Conservation (phyloP, 176 grass and related monocot genomes). For the Melocanna baccifera region DNA sequence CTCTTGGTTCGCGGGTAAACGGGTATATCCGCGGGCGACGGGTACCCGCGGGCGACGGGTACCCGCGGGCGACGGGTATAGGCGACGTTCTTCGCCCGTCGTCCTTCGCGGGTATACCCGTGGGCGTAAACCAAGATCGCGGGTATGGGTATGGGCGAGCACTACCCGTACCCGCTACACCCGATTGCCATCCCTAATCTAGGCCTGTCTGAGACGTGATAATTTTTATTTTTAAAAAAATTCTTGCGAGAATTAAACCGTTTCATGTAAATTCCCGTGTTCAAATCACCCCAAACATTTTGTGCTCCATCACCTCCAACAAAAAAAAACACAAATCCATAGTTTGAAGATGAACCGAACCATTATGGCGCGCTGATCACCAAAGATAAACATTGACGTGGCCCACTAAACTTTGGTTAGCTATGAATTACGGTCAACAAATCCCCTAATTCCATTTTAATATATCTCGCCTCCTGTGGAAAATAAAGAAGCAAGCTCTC, state of each 20-base stretch:
- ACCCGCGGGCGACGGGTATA: too few relatives aligned
- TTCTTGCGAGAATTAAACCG: not conserved
- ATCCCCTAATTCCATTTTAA: not conserved
- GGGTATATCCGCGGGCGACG: too few relatives aligned
- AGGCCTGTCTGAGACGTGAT: not conserved
- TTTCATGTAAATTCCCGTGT: not conserved
- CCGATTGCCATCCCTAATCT: too few relatives aligned
- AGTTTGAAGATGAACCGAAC: not conserved
- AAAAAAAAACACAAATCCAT: not conserved
- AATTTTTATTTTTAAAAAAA: not conserved
- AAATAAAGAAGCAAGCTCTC: not conserved
- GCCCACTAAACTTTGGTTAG: not conserved
- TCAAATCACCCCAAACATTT: not conserved
- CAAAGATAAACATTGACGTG: not conserved
- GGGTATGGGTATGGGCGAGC: too few relatives aligned
- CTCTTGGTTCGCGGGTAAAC: too few relatives aligned
- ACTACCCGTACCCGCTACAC: too few relatives aligned
- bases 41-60: too few relatives aligned
- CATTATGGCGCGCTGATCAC: not conserved
- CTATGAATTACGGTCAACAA: not conserved
- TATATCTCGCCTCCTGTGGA: not conserved
- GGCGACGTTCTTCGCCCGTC: too few relatives aligned
- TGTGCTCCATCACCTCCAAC: not conserved
- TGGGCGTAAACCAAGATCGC: too few relatives aligned
- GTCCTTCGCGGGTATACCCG: too few relatives aligned